These are phyloP conservation scores for Penicillium waksmanii DNA, from an alignment of 495 filamentous ascomycete species.

Conservation along the genomic window DNA sequence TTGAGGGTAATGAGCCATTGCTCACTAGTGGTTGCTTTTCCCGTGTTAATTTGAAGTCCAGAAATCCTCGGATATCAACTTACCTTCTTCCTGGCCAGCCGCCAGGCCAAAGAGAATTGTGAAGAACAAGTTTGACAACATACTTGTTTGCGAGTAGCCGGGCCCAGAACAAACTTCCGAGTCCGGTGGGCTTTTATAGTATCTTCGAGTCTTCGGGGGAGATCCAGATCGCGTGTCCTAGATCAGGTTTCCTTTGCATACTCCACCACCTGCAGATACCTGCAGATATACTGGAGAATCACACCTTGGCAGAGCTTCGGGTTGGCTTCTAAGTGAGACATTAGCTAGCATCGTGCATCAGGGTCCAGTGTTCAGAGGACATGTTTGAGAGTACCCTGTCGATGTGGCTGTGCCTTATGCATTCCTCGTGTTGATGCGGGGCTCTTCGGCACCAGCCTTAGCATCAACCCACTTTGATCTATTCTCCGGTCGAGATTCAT, in stretches of 20 bases:
- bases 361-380: neutral
- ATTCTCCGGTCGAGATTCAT: neutral
- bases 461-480: neutral
- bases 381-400: neutral
- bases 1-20: slow-evolving; percentile 32
- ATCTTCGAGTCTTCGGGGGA: neutral
- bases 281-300: neutral
- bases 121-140: neutral
- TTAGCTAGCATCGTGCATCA: neutral
- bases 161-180: neutral
- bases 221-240: neutral
- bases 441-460: neutral
- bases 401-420: neutral
- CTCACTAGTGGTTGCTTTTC: slow-evolving; percentile 18
- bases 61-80: neutral
- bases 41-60: neutral
- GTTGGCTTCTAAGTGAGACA: slow-evolving; percentile 3
- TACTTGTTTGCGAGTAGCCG: neutral
- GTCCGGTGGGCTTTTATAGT: neutral
- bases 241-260: neutral
- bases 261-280: neutral
- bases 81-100: neutral
- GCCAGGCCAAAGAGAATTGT: neutral
- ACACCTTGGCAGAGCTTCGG: neutral
- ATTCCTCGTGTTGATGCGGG: slow-evolving; percentile 5